Percentiles rank a stretch among this genome's conserved stretches.
These are phyloP conservation scores for Aspergillus awamori DNA, from an alignment of 2,329 filamentous ascomycete genomes.

Conservation along the genomic window DNA sequence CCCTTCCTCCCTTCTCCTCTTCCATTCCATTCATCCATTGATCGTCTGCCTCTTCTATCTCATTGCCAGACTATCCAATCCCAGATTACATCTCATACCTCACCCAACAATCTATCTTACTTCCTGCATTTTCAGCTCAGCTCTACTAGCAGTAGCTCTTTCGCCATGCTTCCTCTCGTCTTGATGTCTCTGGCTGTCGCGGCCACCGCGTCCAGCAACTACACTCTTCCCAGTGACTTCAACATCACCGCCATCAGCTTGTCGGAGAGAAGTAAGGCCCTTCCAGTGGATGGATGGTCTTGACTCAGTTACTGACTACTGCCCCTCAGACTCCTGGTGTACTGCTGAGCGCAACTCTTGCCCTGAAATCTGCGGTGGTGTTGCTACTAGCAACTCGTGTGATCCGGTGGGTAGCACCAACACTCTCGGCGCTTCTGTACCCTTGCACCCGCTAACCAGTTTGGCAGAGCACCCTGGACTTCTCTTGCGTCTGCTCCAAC, in stretches of 20 bases:
- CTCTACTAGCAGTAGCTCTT: not conserved
- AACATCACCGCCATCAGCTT: constrained; percentile 11
- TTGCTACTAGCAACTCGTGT: constrained; percentile 57
- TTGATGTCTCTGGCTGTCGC: constrained; percentile 11
- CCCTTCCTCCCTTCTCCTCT: not conserved
- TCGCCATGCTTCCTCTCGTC: constrained; percentile 12
- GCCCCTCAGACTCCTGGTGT: constrained; percentile 57
- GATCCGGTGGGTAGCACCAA: constrained; percentile 53
- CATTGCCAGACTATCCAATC: constrained; percentile 4
- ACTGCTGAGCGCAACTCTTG: constrained; percentile 61
- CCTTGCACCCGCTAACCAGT: constrained; percentile 18
- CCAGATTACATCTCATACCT: constrained; percentile 1
- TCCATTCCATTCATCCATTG: not conserved
- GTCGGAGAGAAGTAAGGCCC: constrained; percentile 8
- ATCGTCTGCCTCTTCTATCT: constrained; percentile 1
- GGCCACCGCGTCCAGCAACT: constrained; percentile 16
- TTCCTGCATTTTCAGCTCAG: not conserved
- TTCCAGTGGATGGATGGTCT: not conserved
- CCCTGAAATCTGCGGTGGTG: constrained; percentile 60
- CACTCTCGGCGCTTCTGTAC: not conserved
- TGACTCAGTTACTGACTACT: not conserved
- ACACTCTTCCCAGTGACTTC: constrained; percentile 15
- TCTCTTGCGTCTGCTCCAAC: constrained; percentile 61
- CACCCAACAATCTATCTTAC: not conserved
- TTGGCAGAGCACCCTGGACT: constrained; percentile 53